Conservation (phyloP, 345 rosid species). For the Nephelium lappaceum region DNA sequence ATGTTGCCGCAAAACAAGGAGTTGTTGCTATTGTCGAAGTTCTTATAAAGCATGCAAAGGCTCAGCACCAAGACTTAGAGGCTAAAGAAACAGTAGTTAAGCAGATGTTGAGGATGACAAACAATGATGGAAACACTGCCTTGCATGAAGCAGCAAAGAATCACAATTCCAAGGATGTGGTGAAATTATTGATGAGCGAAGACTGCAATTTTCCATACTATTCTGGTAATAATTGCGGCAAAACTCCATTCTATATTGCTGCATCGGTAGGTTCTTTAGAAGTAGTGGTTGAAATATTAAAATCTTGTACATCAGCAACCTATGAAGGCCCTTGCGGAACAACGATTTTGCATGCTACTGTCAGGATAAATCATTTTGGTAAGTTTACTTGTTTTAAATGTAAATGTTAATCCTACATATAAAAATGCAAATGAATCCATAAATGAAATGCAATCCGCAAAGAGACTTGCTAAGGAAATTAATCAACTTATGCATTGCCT, state of each 20-base stretch:
- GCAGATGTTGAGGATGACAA: neutral
- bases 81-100: neutral
- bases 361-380: neutral
- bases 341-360: neutral
- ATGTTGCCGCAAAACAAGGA: no score
- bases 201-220: neutral
- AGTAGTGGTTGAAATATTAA: neutral
- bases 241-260: neutral
- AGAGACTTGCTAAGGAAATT: no score
- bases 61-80: neutral
- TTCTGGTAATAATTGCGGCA: neutral
- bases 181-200: neutral
- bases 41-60: neutral
- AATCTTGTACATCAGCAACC: neutral
- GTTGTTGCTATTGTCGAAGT: neutral
- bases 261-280: neutral
- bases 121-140: neutral
- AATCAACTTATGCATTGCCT: accelerated
- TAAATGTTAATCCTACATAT: no score
- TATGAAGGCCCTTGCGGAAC: neutral
- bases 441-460: no score
- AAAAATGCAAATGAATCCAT: no score
- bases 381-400: no score
- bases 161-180: neutral
- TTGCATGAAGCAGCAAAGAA: neutral